phyloP scores from a whole-genome alignment of 805 yeast species.

The Kuraishia hungarica region DNA sequence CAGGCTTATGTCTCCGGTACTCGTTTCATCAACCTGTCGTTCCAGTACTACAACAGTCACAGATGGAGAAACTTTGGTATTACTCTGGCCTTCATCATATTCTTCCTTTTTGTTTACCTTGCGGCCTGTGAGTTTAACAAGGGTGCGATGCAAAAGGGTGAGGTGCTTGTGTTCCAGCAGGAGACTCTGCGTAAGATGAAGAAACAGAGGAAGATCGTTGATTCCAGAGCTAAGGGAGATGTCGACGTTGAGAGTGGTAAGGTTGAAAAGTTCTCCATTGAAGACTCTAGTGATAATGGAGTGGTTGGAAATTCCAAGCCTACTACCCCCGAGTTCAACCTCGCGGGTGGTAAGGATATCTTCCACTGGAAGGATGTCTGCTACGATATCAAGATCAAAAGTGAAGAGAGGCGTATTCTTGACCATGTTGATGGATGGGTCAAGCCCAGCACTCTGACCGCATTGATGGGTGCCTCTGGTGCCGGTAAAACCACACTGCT shows the following conservation, averaged over 20 bases:
- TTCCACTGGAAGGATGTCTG: slow-evolving; percentile 76
- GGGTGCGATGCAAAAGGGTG: slow-evolving; percentile 67
- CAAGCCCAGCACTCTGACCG: slow-evolving; percentile 75
- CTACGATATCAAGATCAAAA: slow-evolving; percentile 58
- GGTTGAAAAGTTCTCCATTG: not conserved
- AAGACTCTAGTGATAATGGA: not conserved
- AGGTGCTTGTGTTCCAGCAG: slow-evolving; percentile 50
- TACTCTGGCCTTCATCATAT: slow-evolving; percentile 40
- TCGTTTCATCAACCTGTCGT: slow-evolving; percentile 40
- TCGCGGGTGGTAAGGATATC: slow-evolving; percentile 32
- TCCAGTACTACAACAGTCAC: slow-evolving; percentile 42
- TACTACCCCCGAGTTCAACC: not conserved
- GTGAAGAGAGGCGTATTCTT: slow-evolving; percentile 51
- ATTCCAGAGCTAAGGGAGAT: slow-evolving; percentile 5
- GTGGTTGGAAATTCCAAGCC: not conserved
- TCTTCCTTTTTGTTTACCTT: slow-evolving; percentile 48
- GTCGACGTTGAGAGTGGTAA: slow-evolving; percentile 3
- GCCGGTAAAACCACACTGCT: slow-evolving; percentile 54
- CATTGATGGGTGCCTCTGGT: slow-evolving; percentile 61
- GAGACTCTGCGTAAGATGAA: slow-evolving; percentile 37
- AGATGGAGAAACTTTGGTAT: slow-evolving; percentile 83
- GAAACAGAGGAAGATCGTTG: slow-evolving; percentile 25
- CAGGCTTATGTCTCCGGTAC: slow-evolving; percentile 46
- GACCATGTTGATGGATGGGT: slow-evolving; percentile 74
- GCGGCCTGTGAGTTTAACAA: slow-evolving; percentile 46